Evolutionary conservation across 176 grass and related monocot species (phyloP).

Genomic region (Hsuehochloa calcarea): DNA sequence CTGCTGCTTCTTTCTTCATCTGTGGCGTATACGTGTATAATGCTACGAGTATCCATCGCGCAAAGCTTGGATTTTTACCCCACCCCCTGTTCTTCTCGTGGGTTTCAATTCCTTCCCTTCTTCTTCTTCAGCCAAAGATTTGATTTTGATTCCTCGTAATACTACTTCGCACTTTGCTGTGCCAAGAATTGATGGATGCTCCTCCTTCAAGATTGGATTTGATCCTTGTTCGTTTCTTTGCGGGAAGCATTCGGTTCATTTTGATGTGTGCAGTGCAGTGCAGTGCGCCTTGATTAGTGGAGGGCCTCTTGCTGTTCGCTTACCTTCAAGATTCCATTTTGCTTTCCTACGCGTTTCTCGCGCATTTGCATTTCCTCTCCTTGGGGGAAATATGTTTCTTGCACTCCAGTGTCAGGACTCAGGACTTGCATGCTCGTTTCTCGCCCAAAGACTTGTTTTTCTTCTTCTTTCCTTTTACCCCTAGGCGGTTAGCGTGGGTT

Average conservation of each 20-base stretch:
- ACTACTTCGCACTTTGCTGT: not conserved
- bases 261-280: not conserved
- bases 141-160: not conserved
- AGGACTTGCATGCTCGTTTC: not conserved
- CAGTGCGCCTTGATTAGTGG: not conserved
- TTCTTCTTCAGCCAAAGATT: not conserved
- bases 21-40: not conserved
- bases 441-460: not conserved
- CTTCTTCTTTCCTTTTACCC: not conserved
- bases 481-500: not conserved
- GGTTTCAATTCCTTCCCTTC: not conserved
- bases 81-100: not conserved
- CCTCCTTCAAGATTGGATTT: not conserved
- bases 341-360: not conserved
- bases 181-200: not conserved
- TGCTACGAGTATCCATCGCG: not conserved
- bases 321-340: not conserved
- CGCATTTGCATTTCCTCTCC: not conserved
- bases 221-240: not conserved
- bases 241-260: not conserved
- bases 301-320: not conserved
- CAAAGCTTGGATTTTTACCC: not conserved
- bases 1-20: not conserved
- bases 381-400: not conserved
- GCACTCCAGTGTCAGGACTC: not conserved